Percentiles rank a stretch among this genome's conserved stretches.
phyloP scores from a whole-genome alignment of 345 rosid species.

The Gossypium ekmanianum region DNA sequence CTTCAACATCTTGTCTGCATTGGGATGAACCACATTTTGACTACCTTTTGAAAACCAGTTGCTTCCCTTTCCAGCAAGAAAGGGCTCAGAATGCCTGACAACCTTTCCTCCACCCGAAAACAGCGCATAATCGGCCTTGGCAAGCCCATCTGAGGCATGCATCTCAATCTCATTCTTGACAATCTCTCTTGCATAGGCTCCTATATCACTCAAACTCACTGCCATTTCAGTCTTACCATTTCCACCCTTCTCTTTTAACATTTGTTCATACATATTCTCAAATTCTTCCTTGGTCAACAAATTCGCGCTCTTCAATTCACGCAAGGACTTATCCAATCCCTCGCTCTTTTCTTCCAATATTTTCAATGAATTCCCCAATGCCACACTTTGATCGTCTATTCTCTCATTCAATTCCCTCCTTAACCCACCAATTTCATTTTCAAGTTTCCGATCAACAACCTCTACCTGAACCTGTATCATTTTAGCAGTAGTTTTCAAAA shows the following conservation, averaged over 20 bases:
- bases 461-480: constrained; percentile 86
- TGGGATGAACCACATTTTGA: constrained; percentile 3
- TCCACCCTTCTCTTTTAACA: constrained; percentile 45
- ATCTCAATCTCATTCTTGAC: constrained; percentile 80
- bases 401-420: constrained; percentile 40
- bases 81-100: constrained; percentile 69
- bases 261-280: constrained; percentile 46
- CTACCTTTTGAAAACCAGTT: background rate
- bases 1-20: constrained; percentile 66
- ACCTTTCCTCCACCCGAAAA: constrained; percentile 66
- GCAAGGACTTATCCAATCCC: constrained; percentile 48
- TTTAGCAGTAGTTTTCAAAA: constrained; percentile 52
- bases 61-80: constrained; percentile 10
- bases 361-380: constrained; percentile 45
- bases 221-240: constrained; percentile 27
- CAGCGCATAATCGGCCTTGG: constrained; percentile 67
- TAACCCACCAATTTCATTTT: constrained; percentile 45
- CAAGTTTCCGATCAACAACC: constrained; percentile 63
- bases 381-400: constrained; percentile 37
- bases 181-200: constrained; percentile 69
- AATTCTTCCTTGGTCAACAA: constrained; percentile 71
- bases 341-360: constrained; percentile 47
- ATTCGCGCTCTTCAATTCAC: constrained; percentile 49
- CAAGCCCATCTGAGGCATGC: constrained; percentile 95
- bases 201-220: constrained; percentile 58